Percentiles rank a stretch among this genome's conserved stretches.
phyloP scores from a whole-genome alignment of 805 yeast species.

The Groenewaldozyma tartarivorans region DNA sequence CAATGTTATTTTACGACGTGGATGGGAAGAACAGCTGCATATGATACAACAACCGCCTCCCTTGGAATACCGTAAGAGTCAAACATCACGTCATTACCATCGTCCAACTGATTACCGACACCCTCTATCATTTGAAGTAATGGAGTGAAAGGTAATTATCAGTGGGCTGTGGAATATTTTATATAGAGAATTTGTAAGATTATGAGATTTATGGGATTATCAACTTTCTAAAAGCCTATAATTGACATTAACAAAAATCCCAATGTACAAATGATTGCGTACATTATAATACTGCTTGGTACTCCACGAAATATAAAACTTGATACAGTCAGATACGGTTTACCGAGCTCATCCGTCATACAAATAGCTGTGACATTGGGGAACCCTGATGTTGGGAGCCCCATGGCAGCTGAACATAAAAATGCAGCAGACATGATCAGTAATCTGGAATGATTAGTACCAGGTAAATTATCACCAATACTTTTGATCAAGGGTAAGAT shows the following conservation, averaged over 20 bases:
- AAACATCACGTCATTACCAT: neutral
- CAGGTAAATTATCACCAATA: slow-evolving; percentile 53
- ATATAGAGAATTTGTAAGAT: no score
- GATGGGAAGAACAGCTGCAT: neutral
- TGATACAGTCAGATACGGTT: slow-evolving; percentile 76
- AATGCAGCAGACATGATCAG: slow-evolving; percentile 56
- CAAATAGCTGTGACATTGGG: slow-evolving; percentile 97
- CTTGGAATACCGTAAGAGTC: neutral
- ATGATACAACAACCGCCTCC: slow-evolving; percentile 1
- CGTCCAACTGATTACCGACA: neutral
- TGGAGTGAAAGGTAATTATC: no score
- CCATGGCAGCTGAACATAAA: slow-evolving; percentile 94
- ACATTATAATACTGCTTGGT: slow-evolving; percentile 73
- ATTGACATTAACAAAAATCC: slow-evolving; percentile 68
- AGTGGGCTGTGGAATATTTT: no score
- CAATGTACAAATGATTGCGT: slow-evolving; percentile 59
- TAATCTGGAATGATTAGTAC: slow-evolving; percentile 69
- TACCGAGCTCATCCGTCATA: slow-evolving; percentile 85
- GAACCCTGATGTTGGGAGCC: slow-evolving; percentile 93
- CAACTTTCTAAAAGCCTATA: slow-evolving; percentile 43
- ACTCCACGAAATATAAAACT: slow-evolving; percentile 87
- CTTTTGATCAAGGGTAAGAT: slow-evolving; percentile 84
- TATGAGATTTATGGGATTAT: no score
- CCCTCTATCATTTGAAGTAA: slow-evolving; percentile 1
- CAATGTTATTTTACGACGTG: neutral